Evolutionary conservation across 768 basidiomycete genomes (phyloP).

Genomic region (Amanita fuliginea): DNA sequence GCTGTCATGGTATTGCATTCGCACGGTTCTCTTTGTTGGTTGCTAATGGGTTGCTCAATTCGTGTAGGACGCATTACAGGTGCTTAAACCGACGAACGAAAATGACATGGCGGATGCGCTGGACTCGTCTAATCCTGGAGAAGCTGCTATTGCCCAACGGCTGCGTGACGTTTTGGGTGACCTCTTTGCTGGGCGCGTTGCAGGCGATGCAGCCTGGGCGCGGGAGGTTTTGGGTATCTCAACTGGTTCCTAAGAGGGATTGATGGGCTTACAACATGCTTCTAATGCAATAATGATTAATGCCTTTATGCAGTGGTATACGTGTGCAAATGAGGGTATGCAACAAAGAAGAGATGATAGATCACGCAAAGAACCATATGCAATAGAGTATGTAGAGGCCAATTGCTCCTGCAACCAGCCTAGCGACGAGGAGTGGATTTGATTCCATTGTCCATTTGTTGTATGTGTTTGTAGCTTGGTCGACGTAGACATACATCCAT

Average conservation of each 20-base stretch:
- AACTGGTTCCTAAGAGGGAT: not conserved
- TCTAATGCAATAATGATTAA: not conserved
- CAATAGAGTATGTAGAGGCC: slow-evolving; percentile 20
- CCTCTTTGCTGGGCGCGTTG: slow-evolving; percentile 47
- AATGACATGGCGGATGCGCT: slow-evolving; percentile 51
- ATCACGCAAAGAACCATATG: slow-evolving; percentile 19
- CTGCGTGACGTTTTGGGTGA: slow-evolving; percentile 48
- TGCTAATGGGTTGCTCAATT: not conserved
- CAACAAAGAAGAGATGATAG: not conserved
- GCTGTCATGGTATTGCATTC: slow-evolving; percentile 48
- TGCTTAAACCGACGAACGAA: slow-evolving; percentile 34
- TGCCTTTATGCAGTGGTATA: not conserved
- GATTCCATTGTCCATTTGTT: slow-evolving; percentile 27
- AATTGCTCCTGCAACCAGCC: slow-evolving; percentile 18
- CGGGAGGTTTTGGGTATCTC: slow-evolving; percentile 16
- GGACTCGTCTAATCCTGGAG: slow-evolving; percentile 34
- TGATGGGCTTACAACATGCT: not conserved
- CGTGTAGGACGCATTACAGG: slow-evolving; percentile 47
- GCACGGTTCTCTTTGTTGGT: not conserved
- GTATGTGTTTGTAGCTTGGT: slow-evolving; percentile 22
- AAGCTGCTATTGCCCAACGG: slow-evolving; percentile 32
- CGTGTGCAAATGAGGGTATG: not conserved
- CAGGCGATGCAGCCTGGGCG: slow-evolving; percentile 56
- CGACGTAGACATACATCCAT: slow-evolving; percentile 25
- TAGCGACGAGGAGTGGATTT: slow-evolving; percentile 21